A percentile compares a stretch with the other conserved stretches of the same genome.
These are phyloP conservation scores for Calonectria pauciramosa DNA, from an alignment of 2,329 filamentous ascomycete genomes.

Conservation along the genomic window DNA sequence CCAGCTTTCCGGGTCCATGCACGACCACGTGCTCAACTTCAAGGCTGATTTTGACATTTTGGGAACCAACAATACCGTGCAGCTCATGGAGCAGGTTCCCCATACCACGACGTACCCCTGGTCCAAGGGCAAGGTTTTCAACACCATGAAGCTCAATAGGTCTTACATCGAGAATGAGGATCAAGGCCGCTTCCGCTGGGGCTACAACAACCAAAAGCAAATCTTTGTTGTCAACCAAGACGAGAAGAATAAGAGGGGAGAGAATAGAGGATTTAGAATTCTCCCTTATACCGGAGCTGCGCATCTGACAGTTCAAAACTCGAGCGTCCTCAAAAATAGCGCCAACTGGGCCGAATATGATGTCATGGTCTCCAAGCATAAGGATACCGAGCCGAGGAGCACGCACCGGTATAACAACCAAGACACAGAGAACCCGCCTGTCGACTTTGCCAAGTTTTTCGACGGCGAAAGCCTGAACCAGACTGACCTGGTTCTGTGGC, in stretches of 20 bases:
- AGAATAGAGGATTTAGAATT: slow-evolving; percentile 62
- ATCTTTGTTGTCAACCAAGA: slow-evolving; percentile 62
- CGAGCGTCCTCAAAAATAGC: slow-evolving; percentile 57
- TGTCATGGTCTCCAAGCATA: slow-evolving; percentile 34
- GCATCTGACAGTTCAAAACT: slow-evolving; percentile 60
- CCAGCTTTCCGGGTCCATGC: slow-evolving; percentile 54
- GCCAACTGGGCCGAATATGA: slow-evolving; percentile 61
- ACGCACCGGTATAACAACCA: slow-evolving; percentile 55
- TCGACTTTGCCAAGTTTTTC: slow-evolving; percentile 62
- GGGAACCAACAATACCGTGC: slow-evolving; percentile 53
- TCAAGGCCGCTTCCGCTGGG: slow-evolving; percentile 53
- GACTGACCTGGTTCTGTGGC: slow-evolving; percentile 58
- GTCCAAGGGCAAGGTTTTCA: slow-evolving; percentile 28
- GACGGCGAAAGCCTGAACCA: slow-evolving; percentile 54
- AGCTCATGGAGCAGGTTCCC: slow-evolving; percentile 50
- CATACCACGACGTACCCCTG: slow-evolving; percentile 49
- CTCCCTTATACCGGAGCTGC: slow-evolving; percentile 51
- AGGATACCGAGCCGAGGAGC: slow-evolving; percentile 55
- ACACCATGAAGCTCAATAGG: slow-evolving; percentile 26
- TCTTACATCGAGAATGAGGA: slow-evolving; percentile 58
- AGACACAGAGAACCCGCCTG: slow-evolving; percentile 55
- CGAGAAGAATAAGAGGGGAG: slow-evolving; percentile 61
- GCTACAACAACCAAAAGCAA: slow-evolving; percentile 58
- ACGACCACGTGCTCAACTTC: slow-evolving; percentile 56
- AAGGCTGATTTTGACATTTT: slow-evolving; percentile 58